Percentiles rank a stretch among this genome's conserved stretches.
These are phyloP conservation scores for Glonium stellatum DNA, from an alignment of 495 filamentous ascomycete species.

Conservation along the genomic window DNA sequence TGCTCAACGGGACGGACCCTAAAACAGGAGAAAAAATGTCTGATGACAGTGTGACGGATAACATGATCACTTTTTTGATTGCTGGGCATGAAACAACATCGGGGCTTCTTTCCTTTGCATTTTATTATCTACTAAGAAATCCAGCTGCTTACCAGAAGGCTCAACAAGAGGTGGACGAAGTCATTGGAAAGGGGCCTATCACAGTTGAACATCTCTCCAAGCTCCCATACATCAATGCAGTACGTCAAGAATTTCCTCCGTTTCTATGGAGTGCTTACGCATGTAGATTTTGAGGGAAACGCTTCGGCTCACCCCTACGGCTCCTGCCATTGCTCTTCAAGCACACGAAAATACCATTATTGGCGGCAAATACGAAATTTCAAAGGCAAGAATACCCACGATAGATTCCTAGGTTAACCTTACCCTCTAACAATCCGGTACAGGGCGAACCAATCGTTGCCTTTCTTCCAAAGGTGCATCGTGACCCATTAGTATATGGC, in stretches of 20 bases:
- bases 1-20: slow-evolving; percentile 29
- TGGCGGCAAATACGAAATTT: slow-evolving; percentile 61
- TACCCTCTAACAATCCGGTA: not conserved
- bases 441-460: slow-evolving; percentile 52
- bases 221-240: slow-evolving; percentile 54
- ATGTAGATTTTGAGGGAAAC: slow-evolving; percentile 57
- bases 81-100: slow-evolving; percentile 29
- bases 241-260: not conserved
- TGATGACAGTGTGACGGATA: slow-evolving; percentile 28
- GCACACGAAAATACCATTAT: slow-evolving; percentile 47
- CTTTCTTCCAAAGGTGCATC: slow-evolving; percentile 54
- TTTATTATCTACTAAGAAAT: slow-evolving; percentile 56
- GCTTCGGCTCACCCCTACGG: slow-evolving; percentile 58
- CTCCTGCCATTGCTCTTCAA: slow-evolving; percentile 49
- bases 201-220: slow-evolving; percentile 61
- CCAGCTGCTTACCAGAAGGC: slow-evolving; percentile 53
- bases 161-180: slow-evolving; percentile 58
- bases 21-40: slow-evolving; percentile 29
- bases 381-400: slow-evolving; percentile 30
- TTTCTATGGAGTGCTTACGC: not conserved
- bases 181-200: slow-evolving; percentile 59
- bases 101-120: slow-evolving; percentile 35
- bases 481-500: slow-evolving; percentile 60
- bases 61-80: slow-evolving; percentile 33
- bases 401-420: not conserved